Percentiles rank a stretch among this genome's conserved stretches.
These are phyloP conservation scores for Oryza meyeriana DNA, from an alignment of 176 grass and related monocot species.

Conservation along the genomic window DNA sequence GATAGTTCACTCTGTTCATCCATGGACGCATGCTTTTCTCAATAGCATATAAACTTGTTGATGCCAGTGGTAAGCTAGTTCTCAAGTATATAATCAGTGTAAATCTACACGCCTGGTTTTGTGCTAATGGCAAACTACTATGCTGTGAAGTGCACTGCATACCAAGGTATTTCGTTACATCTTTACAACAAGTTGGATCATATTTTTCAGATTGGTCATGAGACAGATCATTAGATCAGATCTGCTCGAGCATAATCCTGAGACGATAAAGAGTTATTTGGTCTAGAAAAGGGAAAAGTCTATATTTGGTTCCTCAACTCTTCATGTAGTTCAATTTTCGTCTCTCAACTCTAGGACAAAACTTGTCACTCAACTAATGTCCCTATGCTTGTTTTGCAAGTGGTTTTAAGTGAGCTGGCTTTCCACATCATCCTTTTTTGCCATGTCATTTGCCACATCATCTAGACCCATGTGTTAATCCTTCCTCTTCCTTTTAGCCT, in stretches of 20 bases:
- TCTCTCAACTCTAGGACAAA: too few species aligned
- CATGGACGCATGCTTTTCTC: constrained; percentile 2
- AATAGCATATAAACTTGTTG: neutral
- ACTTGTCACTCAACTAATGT: too few species aligned
- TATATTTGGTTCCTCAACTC: too few species aligned
- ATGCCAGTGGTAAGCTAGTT: neutral
- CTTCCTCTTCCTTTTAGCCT: too few species aligned
- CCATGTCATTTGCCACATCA: too few species aligned
- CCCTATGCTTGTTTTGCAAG: too few species aligned
- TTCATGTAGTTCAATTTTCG: too few species aligned
- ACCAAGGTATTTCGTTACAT: constrained; percentile 1
- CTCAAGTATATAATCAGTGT: neutral
- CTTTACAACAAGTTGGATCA: neutral
- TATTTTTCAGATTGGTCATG: neutral
- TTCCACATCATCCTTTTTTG: too few species aligned
- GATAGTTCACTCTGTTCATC: neutral
- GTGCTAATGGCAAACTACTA: neutral
- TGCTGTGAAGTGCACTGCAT: neutral
- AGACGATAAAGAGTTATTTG: neutral
- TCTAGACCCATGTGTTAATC: too few species aligned
- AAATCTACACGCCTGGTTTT: neutral
- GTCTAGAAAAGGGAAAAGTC: neutral
- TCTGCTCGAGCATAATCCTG: neutral
- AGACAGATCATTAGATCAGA: neutral
- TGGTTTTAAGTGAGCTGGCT: too few species aligned